Conservation (phyloP, 495 filamentous ascomycete genomes). For the Tuber microsphaerosporum region DNA sequence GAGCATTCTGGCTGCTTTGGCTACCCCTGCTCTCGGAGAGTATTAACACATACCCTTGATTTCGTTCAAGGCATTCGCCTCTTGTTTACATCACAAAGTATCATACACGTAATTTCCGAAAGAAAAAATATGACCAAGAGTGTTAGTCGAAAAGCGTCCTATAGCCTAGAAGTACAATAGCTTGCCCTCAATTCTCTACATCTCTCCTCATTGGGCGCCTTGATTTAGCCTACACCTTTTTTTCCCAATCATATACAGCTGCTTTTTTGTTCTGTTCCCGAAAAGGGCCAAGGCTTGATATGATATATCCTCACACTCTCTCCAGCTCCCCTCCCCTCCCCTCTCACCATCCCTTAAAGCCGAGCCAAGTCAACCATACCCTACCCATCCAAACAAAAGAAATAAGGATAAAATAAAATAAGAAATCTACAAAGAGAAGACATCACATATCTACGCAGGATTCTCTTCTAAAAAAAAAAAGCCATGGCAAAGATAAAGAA, state of each 20-base stretch:
- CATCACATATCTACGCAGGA: not conserved
- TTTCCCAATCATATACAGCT: not conserved
- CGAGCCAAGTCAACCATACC: not conserved
- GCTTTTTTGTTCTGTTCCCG: not conserved
- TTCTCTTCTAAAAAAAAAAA: not conserved
- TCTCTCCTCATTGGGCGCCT: not conserved
- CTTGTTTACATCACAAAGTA: not conserved
- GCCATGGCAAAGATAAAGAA: not conserved
- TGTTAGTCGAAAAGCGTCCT: not conserved
- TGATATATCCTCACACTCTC: slow-evolving; percentile 1
- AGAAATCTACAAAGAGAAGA: not conserved
- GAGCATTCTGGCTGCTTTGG: not conserved
- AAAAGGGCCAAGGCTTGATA: not conserved
- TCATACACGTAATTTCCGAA: not conserved
- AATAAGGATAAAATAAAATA: not conserved
- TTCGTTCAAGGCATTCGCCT: not conserved
- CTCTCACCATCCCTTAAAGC: not conserved
- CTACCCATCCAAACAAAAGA: slow-evolving; percentile 1
- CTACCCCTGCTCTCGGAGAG: not conserved
- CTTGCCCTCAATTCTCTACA: not conserved
- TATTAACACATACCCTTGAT: not conserved
- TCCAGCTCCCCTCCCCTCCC: not conserved
- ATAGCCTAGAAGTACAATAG: not conserved
- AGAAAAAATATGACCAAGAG: not conserved
- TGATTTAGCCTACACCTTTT: not conserved